These are phyloP conservation scores for Diaporthe sp. DNA, from an alignment of 2,329 filamentous ascomycete species.

Conservation along the genomic window DNA sequence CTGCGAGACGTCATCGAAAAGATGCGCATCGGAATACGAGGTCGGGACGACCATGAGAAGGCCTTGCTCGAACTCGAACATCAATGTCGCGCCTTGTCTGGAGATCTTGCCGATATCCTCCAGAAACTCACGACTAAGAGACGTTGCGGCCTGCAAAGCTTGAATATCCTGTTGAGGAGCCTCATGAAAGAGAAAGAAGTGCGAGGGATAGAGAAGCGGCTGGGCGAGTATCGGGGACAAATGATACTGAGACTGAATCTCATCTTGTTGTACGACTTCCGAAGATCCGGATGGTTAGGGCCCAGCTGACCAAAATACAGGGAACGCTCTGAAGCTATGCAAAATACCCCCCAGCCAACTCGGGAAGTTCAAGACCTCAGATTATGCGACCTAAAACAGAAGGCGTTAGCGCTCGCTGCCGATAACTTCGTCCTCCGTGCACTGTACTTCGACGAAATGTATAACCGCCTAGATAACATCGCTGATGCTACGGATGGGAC, in stretches of 20 bases:
- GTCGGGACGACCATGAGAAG: background rate
- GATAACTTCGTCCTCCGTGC: background rate
- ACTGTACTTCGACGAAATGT: background rate
- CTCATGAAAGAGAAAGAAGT: background rate
- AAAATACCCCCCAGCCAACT: too few species aligned
- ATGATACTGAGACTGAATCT: constrained; percentile 1
- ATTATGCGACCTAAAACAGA: background rate
- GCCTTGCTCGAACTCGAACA: background rate
- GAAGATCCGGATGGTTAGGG: too few species aligned
- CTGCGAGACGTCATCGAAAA: background rate
- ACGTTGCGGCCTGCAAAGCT: background rate
- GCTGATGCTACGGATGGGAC: background rate
- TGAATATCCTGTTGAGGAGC: background rate
- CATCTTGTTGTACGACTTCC: background rate
- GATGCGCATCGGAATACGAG: accelerated
- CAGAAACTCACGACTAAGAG: background rate
- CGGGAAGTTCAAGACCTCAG: accelerated
- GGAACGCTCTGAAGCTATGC: background rate
- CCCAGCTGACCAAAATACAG: background rate
- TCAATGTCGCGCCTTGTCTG: background rate
- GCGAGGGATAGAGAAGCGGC: background rate
- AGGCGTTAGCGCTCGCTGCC: background rate
- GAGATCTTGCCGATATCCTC: background rate
- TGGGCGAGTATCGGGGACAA: background rate
- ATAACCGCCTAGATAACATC: background rate